phyloP scores from a whole-genome alignment of 2,329 filamentous ascomycete species.

The Claviceps monticola region DNA sequence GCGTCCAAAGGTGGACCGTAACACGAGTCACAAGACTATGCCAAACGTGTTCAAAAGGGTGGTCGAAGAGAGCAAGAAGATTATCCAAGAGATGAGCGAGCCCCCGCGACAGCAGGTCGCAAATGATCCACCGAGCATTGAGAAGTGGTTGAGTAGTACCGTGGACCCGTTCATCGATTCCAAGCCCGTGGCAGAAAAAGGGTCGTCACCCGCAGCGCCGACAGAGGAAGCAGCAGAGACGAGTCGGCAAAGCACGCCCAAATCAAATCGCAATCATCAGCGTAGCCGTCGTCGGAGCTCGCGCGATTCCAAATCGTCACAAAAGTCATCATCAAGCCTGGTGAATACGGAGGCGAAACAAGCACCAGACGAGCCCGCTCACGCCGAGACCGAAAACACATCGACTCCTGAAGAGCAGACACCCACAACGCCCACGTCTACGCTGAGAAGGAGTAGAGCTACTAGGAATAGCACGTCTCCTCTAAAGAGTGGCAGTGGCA shows the following conservation, averaged over 20 bases:
- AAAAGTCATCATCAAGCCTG: conserved; percentile 1
- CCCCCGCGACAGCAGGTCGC: conserved; percentile 32
- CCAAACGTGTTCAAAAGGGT: conserved; percentile 53
- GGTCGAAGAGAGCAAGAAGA: conserved; percentile 49
- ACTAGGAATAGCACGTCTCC: conserved; percentile 37
- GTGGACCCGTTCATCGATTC: conserved; percentile 47
- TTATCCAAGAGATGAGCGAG: conserved; percentile 47
- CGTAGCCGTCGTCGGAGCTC: conserved; percentile 1
- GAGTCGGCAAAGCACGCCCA: neutral
- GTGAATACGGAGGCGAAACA: conserved; percentile 5
- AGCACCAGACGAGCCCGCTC: neutral
- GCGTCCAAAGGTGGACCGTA: conserved; percentile 35
- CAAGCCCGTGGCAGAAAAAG: conserved; percentile 1
- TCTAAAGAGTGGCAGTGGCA: conserved; percentile 29
- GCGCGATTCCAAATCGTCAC: neutral
- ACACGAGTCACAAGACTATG: conserved; percentile 43
- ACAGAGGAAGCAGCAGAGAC: conserved; percentile 1
- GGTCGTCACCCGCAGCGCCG: neutral
- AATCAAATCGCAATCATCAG: neutral
- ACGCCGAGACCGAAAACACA: conserved; percentile 7
- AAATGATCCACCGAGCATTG: conserved; percentile 49
- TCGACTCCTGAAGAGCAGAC: conserved; percentile 10
- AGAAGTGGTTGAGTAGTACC: conserved; percentile 50
- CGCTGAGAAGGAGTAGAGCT: conserved; percentile 42
- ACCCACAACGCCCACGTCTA: conserved; percentile 21